Evolutionary conservation across 2,329 filamentous ascomycete genomes (phyloP).

Genomic region (Botrytis fragariae): DNA sequence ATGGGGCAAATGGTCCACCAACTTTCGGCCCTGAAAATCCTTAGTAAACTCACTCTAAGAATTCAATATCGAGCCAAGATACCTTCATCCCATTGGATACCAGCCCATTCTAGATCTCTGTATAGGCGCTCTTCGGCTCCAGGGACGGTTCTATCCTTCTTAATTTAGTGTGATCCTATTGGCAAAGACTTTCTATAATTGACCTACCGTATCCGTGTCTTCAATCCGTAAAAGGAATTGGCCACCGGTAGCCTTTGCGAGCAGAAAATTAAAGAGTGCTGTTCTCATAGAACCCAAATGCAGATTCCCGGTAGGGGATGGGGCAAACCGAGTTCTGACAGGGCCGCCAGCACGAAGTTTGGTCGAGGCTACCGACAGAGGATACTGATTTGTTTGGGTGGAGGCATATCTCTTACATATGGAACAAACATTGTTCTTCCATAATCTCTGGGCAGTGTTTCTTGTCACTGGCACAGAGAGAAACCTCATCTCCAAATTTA

Average conservation of each 20-base stretch:
- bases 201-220: conserved; percentile 83
- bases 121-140: conserved; percentile 78
- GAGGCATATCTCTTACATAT: conserved; percentile 10
- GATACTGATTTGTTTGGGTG: conserved; percentile 14
- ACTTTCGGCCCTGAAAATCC: conserved; percentile 65
- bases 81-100: conserved; percentile 92
- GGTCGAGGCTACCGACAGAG: conserved; percentile 24
- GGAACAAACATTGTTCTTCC: conserved; percentile 17
- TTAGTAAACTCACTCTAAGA: conserved; percentile 17
- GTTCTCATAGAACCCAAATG: conserved; percentile 90
- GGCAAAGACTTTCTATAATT: conserved; percentile 20
- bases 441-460: conserved; percentile 4
- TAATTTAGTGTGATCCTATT: conserved; percentile 28
- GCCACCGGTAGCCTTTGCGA: conserved; percentile 83
- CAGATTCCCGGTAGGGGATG: conserved; percentile 90
- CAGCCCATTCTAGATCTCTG: conserved; percentile 82
- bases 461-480: conserved; percentile 3
- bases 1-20: conserved; percentile 80
- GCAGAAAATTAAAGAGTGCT: conserved; percentile 90
- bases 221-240: conserved; percentile 90
- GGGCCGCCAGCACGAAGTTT: conserved; percentile 50
- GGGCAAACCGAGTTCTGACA: conserved; percentile 83
- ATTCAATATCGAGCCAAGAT: neutral
- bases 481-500: conserved; percentile 11
- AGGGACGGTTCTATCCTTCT: conserved; percentile 65